Evolutionary conservation across 257 asterid genomes (phyloP).

Genomic region (Salvia rosmarinus): DNA sequence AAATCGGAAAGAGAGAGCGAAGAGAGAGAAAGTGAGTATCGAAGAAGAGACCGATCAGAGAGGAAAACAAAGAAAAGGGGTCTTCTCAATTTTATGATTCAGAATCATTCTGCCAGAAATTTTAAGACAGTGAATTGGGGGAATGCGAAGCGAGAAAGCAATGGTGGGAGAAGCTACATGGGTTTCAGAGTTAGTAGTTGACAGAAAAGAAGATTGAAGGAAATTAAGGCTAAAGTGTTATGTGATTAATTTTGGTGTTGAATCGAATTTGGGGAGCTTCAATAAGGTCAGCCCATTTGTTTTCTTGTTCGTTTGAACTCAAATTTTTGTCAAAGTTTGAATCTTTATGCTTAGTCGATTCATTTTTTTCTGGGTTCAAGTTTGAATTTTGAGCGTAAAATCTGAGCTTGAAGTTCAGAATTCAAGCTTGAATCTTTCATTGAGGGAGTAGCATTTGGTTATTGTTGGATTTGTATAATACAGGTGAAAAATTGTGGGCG

Average conservation of each 20-base stretch:
- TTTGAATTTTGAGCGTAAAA: conserved; percentile 45
- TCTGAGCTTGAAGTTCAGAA: conserved; percentile 54
- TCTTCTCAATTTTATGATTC: conserved; percentile 51
- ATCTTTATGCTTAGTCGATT: conserved; percentile 43
- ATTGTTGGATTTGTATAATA: conserved; percentile 37
- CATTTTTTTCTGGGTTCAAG: conserved; percentile 32
- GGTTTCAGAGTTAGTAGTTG: conserved; percentile 43
- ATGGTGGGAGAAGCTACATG: conserved; percentile 46
- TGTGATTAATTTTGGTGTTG: conserved; percentile 38
- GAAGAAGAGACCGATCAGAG: conserved; percentile 52
- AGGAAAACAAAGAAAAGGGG: conserved; percentile 50
- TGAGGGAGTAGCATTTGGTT: conserved; percentile 50
- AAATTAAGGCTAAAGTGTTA: conserved; percentile 40
- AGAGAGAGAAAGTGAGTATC: conserved; percentile 51
- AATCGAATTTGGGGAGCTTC: conserved; percentile 49
- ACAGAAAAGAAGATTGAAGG: conserved; percentile 30
- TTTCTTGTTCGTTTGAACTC: conserved; percentile 38
- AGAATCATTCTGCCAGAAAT: conserved; percentile 24
- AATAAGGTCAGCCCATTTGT: conserved; percentile 54
- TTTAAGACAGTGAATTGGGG: conserved; percentile 35
- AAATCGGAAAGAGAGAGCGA: conserved; percentile 39
- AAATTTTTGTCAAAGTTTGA: conserved; percentile 40
- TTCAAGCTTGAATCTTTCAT: conserved; percentile 49
- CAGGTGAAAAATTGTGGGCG: conserved; percentile 38
- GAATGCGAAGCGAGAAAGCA: conserved; percentile 53